Evolutionary conservation across 805 yeast species (phyloP).

Genomic region (Lipomyces yamanashiensis): DNA sequence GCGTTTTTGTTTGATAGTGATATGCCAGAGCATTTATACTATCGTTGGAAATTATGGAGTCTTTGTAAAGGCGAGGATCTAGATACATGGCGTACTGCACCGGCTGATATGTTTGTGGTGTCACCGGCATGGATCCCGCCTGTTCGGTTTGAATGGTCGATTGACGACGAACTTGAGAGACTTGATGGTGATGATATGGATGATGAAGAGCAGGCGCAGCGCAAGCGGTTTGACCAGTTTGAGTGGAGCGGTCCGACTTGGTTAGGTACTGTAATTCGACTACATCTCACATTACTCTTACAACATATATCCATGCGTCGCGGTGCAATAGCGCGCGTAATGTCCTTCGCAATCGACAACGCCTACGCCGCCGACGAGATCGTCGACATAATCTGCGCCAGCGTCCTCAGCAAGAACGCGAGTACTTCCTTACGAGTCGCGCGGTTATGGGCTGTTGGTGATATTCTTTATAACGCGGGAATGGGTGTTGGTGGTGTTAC

Average conservation of each 20-base stretch:
- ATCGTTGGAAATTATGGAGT: slow-evolving; percentile 39
- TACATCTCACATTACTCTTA: slow-evolving; percentile 39
- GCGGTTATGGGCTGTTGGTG: slow-evolving; percentile 40
- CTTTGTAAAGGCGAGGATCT: slow-evolving; percentile 27
- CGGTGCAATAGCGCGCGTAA: slow-evolving; percentile 42
- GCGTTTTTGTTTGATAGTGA: slow-evolving; percentile 40
- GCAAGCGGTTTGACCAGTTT: background rate
- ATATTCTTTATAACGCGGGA: slow-evolving; percentile 39
- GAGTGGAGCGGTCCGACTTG: slow-evolving; percentile 18
- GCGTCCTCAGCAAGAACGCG: slow-evolving; percentile 32
- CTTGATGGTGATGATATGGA: slow-evolving; percentile 31
- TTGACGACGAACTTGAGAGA: slow-evolving; percentile 36
- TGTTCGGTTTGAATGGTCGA: background rate
- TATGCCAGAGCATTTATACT: slow-evolving; percentile 37
- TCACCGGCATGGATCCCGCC: slow-evolving; percentile 32
- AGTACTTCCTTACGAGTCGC: slow-evolving; percentile 32
- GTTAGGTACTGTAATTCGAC: slow-evolving; percentile 33
- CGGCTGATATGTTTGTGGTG: background rate
- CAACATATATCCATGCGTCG: slow-evolving; percentile 40
- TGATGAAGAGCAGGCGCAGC: slow-evolving; percentile 18
- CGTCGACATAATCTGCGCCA: slow-evolving; percentile 36
- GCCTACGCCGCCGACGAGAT: slow-evolving; percentile 39
- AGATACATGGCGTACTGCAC: slow-evolving; percentile 20
- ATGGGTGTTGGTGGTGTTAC: slow-evolving; percentile 30
- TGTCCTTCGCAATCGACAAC: slow-evolving; percentile 42